A percentile compares a stretch with the other conserved stretches of the same genome.
Conservation (phyloP, 495 filamentous ascomycete genomes). For the Lasiosphaeria miniovina region DNA sequence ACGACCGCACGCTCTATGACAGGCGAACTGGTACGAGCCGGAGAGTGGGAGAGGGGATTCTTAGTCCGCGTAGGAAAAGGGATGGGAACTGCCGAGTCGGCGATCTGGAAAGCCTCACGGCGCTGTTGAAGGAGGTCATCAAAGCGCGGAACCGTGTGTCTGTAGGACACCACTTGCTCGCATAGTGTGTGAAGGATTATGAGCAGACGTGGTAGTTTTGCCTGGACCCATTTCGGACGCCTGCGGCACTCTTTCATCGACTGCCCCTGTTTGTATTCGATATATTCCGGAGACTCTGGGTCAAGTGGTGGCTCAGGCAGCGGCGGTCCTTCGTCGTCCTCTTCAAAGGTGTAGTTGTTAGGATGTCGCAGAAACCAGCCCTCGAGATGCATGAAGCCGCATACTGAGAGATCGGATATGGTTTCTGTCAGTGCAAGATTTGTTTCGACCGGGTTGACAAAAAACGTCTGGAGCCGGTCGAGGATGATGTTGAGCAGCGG, state of each 20-base stretch:
- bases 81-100: slow-evolving; percentile 36
- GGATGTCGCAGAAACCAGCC: slow-evolving; percentile 86
- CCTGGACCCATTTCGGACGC: slow-evolving; percentile 46
- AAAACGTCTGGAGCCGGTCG: slow-evolving; percentile 70
- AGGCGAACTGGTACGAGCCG: slow-evolving; percentile 22
- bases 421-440: slow-evolving; percentile 84
- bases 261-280: slow-evolving; percentile 44
- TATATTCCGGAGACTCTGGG: slow-evolving; percentile 34
- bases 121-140: slow-evolving; percentile 73
- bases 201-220: slow-evolving; percentile 49
- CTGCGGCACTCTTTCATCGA: slow-evolving; percentile 48
- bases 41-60: slow-evolving; percentile 16
- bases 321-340: slow-evolving; percentile 34
- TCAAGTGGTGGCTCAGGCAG: slow-evolving; percentile 29
- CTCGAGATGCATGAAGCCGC: slow-evolving; percentile 77
- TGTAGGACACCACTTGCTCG: slow-evolving; percentile 61
- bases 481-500: slow-evolving; percentile 70
- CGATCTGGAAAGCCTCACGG: slow-evolving; percentile 61
- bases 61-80: slow-evolving; percentile 23
- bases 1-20: slow-evolving; percentile 29
- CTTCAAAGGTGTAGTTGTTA: slow-evolving; percentile 52
- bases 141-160: slow-evolving; percentile 69
- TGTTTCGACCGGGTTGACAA: slow-evolving; percentile 83
- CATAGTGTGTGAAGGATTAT: slow-evolving; percentile 55
- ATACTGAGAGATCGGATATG: slow-evolving; percentile 77